Evolutionary conservation across 2,329 filamentous ascomycete species (phyloP).

Genomic region (Verticillium longisporum): DNA sequence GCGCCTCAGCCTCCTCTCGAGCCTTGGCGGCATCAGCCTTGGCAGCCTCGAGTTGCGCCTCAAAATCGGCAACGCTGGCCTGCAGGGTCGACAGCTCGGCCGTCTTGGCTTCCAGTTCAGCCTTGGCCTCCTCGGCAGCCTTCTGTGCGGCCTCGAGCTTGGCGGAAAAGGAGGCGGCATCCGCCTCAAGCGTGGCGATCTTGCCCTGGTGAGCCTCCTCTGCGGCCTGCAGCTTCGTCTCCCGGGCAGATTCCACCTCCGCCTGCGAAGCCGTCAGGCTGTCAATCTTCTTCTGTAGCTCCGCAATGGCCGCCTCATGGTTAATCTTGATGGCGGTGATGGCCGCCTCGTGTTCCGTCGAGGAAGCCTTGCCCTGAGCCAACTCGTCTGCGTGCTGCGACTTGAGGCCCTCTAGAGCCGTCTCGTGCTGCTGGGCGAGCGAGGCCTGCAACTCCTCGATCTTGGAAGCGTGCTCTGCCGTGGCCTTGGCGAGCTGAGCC

Average conservation of each 20-base stretch:
- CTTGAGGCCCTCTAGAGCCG: slow-evolving; percentile 42
- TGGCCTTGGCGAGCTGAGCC: slow-evolving; percentile 27
- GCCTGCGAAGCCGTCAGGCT: slow-evolving; percentile 40
- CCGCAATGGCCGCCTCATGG: slow-evolving; percentile 40
- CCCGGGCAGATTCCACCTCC: slow-evolving; percentile 36
- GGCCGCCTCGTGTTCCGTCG: slow-evolving; percentile 39
- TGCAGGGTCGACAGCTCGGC: slow-evolving; percentile 30
- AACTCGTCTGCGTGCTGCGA: slow-evolving; percentile 45
- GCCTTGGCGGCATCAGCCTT: slow-evolving; percentile 34
- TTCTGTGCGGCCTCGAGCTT: slow-evolving; percentile 41
- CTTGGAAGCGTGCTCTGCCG: slow-evolving; percentile 41
- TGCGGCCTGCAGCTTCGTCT: slow-evolving; percentile 36
- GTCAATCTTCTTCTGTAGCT: slow-evolving; percentile 49
- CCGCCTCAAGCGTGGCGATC: slow-evolving; percentile 42
- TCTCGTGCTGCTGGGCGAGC: slow-evolving; percentile 42
- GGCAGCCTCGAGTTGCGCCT: slow-evolving; percentile 38
- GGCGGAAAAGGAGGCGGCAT: slow-evolving; percentile 43
- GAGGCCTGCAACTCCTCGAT: slow-evolving; percentile 43
- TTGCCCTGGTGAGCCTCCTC: slow-evolving; percentile 35
- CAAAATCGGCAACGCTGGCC: slow-evolving; percentile 31
- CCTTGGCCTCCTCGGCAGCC: slow-evolving; percentile 32
- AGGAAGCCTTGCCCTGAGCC: slow-evolving; percentile 35
- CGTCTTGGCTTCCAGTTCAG: slow-evolving; percentile 36
- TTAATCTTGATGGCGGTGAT: slow-evolving; percentile 41
- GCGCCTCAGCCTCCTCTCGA: slow-evolving; percentile 37